These are phyloP conservation scores for Pythium phragmitis DNA, from an alignment of 352 stramenopile species.

Conservation along the genomic window DNA sequence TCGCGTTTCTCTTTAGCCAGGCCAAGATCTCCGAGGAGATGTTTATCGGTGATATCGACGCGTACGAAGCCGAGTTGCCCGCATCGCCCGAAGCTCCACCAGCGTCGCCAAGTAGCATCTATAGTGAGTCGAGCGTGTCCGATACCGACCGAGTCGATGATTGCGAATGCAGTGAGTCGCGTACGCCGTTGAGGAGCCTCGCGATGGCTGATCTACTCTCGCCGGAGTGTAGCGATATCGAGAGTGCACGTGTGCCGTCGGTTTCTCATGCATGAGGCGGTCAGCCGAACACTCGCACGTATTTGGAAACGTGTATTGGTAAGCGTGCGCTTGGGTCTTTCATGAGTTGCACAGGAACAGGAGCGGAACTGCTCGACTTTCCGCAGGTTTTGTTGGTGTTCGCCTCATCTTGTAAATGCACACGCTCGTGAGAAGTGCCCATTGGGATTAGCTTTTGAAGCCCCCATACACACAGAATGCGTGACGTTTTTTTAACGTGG, in stretches of 20 bases:
- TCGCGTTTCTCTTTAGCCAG: conserved; percentile 20
- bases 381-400: too few species aligned
- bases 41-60: conserved; percentile 21
- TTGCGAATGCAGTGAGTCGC: background rate
- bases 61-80: background rate
- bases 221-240: background rate
- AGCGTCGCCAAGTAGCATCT: background rate
- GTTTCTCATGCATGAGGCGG: background rate
- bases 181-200: background rate
- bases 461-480: too few species aligned
- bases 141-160: background rate
- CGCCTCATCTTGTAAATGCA: too few species aligned
- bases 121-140: background rate
- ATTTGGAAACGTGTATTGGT: too few species aligned
- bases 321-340: too few species aligned
- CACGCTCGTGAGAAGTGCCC: too few species aligned
- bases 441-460: too few species aligned
- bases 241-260: background rate
- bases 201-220: conserved; percentile 13
- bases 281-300: too few species aligned
- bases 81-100: background rate
- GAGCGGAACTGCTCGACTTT: too few species aligned
- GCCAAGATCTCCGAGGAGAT: conserved; percentile 23
- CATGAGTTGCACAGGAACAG: too few species aligned
- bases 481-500: too few species aligned